Evolutionary conservation across 1,139 yeast genomes (phyloP).

Genomic region (Petasospora fabianii): DNA sequence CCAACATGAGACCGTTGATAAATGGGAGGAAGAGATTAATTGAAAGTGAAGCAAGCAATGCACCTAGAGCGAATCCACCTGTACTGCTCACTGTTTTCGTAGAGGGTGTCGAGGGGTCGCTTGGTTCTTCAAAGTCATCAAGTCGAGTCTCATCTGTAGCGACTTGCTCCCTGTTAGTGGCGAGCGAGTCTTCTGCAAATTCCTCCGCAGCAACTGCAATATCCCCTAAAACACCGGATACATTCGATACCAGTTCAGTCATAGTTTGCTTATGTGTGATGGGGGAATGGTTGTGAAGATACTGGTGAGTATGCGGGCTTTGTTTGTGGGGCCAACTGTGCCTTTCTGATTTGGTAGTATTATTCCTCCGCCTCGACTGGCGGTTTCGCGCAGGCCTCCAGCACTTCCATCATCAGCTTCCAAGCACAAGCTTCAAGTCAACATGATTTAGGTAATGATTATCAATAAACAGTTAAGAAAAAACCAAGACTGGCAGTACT

Average conservation of each 20-base stretch:
- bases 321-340: too few relatives aligned
- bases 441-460: too few relatives aligned
- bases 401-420: too few relatives aligned
- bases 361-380: too few relatives aligned
- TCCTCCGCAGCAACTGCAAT: conserved; percentile 6
- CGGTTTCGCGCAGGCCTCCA: too few relatives aligned
- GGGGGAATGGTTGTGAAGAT: too few relatives aligned
- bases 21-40: conserved; percentile 83
- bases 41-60: conserved; percentile 37
- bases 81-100: not conserved
- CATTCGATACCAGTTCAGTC: conserved; percentile 1
- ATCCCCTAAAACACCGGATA: conserved; percentile 3
- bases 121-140: not conserved
- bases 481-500: too few relatives aligned
- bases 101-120: not conserved
- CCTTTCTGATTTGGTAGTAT: too few relatives aligned
- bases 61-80: conserved; percentile 3
- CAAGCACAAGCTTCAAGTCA: too few relatives aligned
- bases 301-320: too few relatives aligned
- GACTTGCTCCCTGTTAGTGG: conserved; percentile 2
- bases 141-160: not conserved
- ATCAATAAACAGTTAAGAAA: too few relatives aligned
- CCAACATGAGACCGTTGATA: conserved; percentile 91
- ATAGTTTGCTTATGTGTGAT: not conserved
- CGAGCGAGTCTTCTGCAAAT: conserved; percentile 2